A percentile compares a stretch with the other conserved stretches of the same genome.
phyloP scores from a whole-genome alignment of 202 grass and related monocot genomes.

The Zoysia matrella region DNA sequence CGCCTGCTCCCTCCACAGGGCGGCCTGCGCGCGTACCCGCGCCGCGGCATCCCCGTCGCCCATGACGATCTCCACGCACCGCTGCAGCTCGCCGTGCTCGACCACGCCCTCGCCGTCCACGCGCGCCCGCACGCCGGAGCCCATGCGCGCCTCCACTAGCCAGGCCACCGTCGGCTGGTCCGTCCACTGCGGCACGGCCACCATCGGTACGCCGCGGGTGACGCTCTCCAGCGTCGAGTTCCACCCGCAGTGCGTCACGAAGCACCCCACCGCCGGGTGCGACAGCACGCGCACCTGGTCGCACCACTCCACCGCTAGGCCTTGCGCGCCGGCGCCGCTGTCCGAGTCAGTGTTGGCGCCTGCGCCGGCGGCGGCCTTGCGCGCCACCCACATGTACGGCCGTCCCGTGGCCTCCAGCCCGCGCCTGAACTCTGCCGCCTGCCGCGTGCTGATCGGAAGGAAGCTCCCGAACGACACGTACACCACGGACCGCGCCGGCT shows the following conservation, averaged over 20 bases:
- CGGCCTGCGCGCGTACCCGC: background rate
- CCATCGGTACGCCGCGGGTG: conserved; percentile 40
- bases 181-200: conserved; percentile 56
- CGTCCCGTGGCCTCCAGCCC: conserved; percentile 47
- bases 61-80: conserved; percentile 64
- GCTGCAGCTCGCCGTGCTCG: conserved; percentile 34
- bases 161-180: conserved; percentile 61
- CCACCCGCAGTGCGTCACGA: conserved; percentile 69
- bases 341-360: background rate
- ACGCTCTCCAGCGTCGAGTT: conserved; percentile 66
- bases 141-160: conserved; percentile 40
- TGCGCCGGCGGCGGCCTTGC: conserved; percentile 32
- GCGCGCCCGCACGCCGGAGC: conserved; percentile 35
- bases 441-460: conserved; percentile 44
- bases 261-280: conserved; percentile 63
- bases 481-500: conserved; percentile 58
- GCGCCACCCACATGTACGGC: conserved; percentile 60
- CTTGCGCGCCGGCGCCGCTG: background rate
- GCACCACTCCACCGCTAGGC: conserved; percentile 61
- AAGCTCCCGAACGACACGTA: conserved; percentile 80
- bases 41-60: background rate
- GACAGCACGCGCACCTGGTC: conserved; percentile 42
- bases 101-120: conserved; percentile 40
- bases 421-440: conserved; percentile 50
- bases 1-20: background rate